Conservation (phyloP, 805 yeast genomes). For the Kodamaea fukazawae region DNA sequence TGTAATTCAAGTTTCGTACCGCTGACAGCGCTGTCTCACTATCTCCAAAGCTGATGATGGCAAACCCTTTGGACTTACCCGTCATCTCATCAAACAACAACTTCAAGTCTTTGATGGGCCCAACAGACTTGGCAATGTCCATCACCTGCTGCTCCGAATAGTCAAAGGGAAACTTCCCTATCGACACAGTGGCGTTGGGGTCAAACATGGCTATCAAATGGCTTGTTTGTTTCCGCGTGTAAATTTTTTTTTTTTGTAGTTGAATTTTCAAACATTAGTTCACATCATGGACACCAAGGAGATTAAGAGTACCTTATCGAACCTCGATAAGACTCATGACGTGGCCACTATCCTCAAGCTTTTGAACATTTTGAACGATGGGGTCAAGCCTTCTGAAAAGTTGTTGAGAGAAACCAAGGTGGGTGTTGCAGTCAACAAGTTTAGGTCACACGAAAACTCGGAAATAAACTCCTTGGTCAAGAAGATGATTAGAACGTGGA, state of each 20-base stretch:
- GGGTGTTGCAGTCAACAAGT: constrained; percentile 94
- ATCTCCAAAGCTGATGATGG: constrained; percentile 81
- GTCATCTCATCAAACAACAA: constrained; percentile 84
- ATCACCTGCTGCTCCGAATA: constrained; percentile 91
- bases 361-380: constrained; percentile 60
- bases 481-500: constrained; percentile 83
- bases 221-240: no score
- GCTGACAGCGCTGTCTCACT: constrained; percentile 87
- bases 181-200: constrained; percentile 45
- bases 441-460: constrained; percentile 61
- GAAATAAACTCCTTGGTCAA: constrained; percentile 75
- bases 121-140: constrained; percentile 82
- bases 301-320: constrained; percentile 63
- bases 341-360: constrained; percentile 63
- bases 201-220: constrained; percentile 8
- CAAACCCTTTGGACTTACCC: constrained; percentile 88
- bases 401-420: constrained; percentile 89
- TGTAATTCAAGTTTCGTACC: constrained; percentile 80
- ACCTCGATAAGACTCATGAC: constrained; percentile 71
- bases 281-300: constrained; percentile 64
- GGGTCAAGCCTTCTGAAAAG: constrained; percentile 80
- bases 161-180: constrained; percentile 89
- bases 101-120: constrained; percentile 76
- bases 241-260: no score
- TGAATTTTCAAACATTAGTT: constrained; percentile 3